Conservation (phyloP, 371 early-diverging fungal genomes). For the Zopfochytrium polystomum region DNA sequence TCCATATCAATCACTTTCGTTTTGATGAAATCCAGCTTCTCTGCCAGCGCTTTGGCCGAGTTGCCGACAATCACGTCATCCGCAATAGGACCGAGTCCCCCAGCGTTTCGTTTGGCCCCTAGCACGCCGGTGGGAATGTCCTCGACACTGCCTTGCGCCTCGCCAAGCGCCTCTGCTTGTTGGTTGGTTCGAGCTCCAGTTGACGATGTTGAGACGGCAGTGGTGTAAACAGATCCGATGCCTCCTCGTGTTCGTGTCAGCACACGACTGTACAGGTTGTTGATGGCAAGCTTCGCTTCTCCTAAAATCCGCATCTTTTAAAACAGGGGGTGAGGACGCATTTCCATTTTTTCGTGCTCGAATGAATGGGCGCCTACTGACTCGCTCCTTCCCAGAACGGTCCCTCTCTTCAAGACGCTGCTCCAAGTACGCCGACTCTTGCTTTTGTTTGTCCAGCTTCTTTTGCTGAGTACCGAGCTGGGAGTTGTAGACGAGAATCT, state of each 20-base stretch:
- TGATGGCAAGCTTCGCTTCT: conserved; percentile 55
- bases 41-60: conserved; percentile 32
- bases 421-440: conserved; percentile 46
- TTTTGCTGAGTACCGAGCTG: conserved; percentile 54
- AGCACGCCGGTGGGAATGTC: background rate
- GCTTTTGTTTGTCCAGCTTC: conserved; percentile 46
- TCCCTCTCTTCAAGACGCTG: conserved; percentile 47
- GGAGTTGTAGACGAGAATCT: conserved; percentile 54
- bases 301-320: conserved; percentile 48
- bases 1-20: conserved; percentile 44
- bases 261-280: conserved; percentile 51
- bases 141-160: conserved; percentile 1
- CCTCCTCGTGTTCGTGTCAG: conserved; percentile 11
- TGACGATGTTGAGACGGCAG: background rate
- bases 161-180: background rate
- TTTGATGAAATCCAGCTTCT: conserved; percentile 47
- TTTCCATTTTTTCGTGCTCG: background rate
- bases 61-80: conserved; percentile 12
- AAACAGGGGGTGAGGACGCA: background rate
- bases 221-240: background rate
- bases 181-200: background rate
- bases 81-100: conserved; percentile 6
- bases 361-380: conserved; percentile 19
- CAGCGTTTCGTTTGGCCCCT: conserved; percentile 7
- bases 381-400: conserved; percentile 49